Evolutionary conservation across 768 basidiomycete genomes (phyloP), one percentile per base, ranked within the genome.

Genomic region (Leccinum imitatum): DNA sequence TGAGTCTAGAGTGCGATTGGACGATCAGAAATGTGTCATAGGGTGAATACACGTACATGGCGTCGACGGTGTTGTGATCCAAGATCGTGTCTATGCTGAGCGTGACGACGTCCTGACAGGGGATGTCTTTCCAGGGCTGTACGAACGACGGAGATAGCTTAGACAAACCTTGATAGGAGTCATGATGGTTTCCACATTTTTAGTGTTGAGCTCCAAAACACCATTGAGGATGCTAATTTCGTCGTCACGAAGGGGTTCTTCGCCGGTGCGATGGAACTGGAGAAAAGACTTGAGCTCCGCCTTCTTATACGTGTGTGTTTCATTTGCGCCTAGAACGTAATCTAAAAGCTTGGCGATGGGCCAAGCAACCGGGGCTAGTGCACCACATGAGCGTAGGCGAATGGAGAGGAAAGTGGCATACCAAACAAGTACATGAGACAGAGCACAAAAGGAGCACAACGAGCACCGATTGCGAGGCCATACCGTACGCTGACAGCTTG

Each of bases 191-290:
- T 87, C 83, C 0, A 89, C 91, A 25, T 81, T 84, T 70, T 92
- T 93, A 17, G 81, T 84, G 66, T 87, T 90, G 53, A 93, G 79
- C 66, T 91, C 90, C 57, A 91, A 71, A 1, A 91, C 89, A 2
- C 90, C 90, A 67, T 90, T 91, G 51, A 93, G 75, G 50, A 93
- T 93, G 59, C 83, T 80, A 39, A 93, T 90, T 67, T 93, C 91
- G 56, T 92, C 91, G 67, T 92, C 91, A 5, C 89, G 79, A 1
- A 93, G 79, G 0, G 82, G 81, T 50, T 92, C 90, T 65, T 89
- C 84, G 6, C 89, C 90, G 0, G 82, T 84, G 25, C 89, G 83
- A 66, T 92, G 89, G 69, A 92, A 91, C 56, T 87, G 86, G 13
- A 93, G 79, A 75, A 93, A 92, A 0, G 87, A 87, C 64, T 87